These are phyloP conservation scores for Penicillium palitans DNA, from an alignment of 2,329 filamentous ascomycete species.

Conservation along the genomic window DNA sequence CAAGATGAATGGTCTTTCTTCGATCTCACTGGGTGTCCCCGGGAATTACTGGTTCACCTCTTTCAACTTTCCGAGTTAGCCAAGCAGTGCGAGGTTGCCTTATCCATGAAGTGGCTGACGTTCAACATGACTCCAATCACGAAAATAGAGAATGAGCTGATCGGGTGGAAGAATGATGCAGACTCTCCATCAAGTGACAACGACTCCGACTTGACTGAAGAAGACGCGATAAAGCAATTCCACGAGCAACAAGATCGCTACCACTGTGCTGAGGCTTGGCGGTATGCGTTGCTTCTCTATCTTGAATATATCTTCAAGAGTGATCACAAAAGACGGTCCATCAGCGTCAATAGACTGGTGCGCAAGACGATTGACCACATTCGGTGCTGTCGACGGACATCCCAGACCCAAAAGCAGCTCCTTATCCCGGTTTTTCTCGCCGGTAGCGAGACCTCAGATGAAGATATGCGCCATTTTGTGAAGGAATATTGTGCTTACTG, in stretches of 20 bases:
- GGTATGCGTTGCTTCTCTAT: slow-evolving; percentile 36
- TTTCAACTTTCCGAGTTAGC: slow-evolving; percentile 31
- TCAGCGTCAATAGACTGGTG: slow-evolving; percentile 22
- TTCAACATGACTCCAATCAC: slow-evolving; percentile 24
- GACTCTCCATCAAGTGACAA: not conserved
- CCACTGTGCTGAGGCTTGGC: slow-evolving; percentile 40
- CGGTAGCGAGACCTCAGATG: slow-evolving; percentile 29
- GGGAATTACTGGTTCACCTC: too few species aligned
- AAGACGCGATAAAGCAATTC: slow-evolving; percentile 20
- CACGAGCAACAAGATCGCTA: slow-evolving; percentile 28
- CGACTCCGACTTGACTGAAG: not conserved
- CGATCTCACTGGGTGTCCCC: too few species aligned
- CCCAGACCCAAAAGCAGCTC: slow-evolving; percentile 39
- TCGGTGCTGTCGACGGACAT: slow-evolving; percentile 30
- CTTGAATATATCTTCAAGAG: slow-evolving; percentile 34
- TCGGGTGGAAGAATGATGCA: not conserved
- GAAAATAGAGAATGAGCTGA: slow-evolving; percentile 16
- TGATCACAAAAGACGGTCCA: slow-evolving; percentile 8
- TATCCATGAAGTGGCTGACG: slow-evolving; percentile 34
- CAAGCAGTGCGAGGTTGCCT: slow-evolving; percentile 29
- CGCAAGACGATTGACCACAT: slow-evolving; percentile 35
- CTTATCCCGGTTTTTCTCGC: slow-evolving; percentile 42
- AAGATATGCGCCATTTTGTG: slow-evolving; percentile 24
- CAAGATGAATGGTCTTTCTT: too few species aligned
- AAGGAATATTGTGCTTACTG: slow-evolving; percentile 36